phyloP scores from a whole-genome alignment of 192 early-diverging fungal genomes.

The Coemansia asiatica region DNA sequence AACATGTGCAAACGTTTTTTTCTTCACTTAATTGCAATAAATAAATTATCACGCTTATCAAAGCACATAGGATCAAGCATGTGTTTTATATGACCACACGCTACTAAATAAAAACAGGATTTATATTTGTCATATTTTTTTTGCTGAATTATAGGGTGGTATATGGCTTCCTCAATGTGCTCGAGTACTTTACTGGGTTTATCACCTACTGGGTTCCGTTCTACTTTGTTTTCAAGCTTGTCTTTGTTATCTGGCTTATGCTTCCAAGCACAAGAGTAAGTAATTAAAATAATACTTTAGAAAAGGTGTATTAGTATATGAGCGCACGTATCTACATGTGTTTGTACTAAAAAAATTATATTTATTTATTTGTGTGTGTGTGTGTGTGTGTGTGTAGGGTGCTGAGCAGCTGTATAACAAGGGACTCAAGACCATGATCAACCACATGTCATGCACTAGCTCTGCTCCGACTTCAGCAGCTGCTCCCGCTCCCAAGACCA shows the following conservation, averaged over 20 bases:
- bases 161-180: slow-evolving; percentile 81
- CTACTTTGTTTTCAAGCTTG: slow-evolving; percentile 92
- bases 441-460: background rate
- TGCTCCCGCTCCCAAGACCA: slow-evolving; percentile 26
- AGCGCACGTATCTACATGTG: too few relatives aligned
- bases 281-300: slow-evolving; percentile 22
- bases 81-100: background rate
- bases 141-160: slow-evolving; percentile 59
- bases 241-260: slow-evolving; percentile 83
- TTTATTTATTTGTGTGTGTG: background rate
- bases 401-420: slow-evolving; percentile 77
- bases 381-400: slow-evolving; percentile 45
- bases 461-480: background rate
- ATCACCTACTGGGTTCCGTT: slow-evolving; percentile 94
- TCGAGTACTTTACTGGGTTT: slow-evolving; percentile 90
- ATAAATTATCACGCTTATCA: background rate
- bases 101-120: background rate
- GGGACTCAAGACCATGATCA: slow-evolving; percentile 75
- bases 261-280: slow-evolving; percentile 60
- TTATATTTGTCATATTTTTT: background rate
- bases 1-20: slow-evolving; percentile 6
- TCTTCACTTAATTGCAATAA: background rate
- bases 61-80: background rate
- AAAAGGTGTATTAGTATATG: too few relatives aligned
- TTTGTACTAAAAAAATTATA: slow-evolving; percentile 21